Percentiles rank a stretch among this genome's conserved stretches.
Conservation (phyloP, 2,329 filamentous ascomycete species). For the Colletotrichum endophyticum region DNA sequence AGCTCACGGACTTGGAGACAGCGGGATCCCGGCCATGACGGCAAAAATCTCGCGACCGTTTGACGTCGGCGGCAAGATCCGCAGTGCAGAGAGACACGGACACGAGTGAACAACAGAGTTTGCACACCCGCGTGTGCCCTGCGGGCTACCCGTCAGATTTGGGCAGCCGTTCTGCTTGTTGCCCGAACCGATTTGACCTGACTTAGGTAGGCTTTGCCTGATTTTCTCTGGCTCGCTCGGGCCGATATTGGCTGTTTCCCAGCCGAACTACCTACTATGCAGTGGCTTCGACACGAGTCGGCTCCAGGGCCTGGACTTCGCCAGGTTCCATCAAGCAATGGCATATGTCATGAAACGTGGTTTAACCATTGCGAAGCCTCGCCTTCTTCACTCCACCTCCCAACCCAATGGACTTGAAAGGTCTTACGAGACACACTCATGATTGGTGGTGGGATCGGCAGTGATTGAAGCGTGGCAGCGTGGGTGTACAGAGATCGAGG, state of each 20-base stretch:
- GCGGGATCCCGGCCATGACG: neutral
- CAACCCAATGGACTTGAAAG: neutral
- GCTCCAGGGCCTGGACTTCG: neutral
- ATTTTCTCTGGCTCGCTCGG: neutral
- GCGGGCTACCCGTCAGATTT: neutral
- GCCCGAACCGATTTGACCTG: neutral
- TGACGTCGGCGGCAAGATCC: conserved; percentile 8
- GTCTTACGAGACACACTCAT: neutral
- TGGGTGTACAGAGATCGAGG: neutral
- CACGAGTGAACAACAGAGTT: neutral
- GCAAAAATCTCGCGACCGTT: neutral
- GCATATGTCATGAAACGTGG: neutral
- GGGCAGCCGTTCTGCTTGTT: conserved; percentile 12
- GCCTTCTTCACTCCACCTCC: neutral
- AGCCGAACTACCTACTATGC: neutral
- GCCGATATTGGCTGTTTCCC: neutral
- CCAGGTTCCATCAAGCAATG: neutral
- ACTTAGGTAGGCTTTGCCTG: neutral
- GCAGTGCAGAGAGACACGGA: neutral
- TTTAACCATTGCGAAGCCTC: neutral
- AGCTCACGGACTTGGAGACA: neutral
- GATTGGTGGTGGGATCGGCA: neutral
- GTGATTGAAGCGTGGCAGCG: neutral
- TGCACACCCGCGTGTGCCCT: neutral
- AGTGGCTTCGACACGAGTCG: neutral